Percentiles rank a stretch among this genome's conserved stretches.
These are phyloP conservation scores for Stylonectria norvegica DNA, from an alignment of 2,329 filamentous ascomycete genomes.

Conservation along the genomic window DNA sequence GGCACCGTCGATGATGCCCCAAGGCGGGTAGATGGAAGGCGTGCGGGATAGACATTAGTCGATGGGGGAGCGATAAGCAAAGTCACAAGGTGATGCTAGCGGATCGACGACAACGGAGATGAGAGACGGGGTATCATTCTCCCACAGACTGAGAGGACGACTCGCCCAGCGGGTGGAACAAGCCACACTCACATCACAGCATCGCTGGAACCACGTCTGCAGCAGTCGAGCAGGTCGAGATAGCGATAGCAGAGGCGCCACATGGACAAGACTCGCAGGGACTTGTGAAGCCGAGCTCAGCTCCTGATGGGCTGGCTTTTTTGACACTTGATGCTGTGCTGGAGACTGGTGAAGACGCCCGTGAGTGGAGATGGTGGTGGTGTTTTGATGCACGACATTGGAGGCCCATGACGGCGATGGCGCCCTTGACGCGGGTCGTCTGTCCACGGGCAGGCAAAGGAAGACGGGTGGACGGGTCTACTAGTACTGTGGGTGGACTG, in stretches of 20 bases:
- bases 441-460: no score
- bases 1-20: no score
- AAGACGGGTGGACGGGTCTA: neutral
- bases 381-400: conserved; percentile 12
- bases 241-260: neutral
- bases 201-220: conserved; percentile 1
- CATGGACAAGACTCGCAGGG: neutral
- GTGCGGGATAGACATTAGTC: neutral
- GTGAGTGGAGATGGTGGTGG: conserved; percentile 6
- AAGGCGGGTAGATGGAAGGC: conserved; percentile 3
- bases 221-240: neutral
- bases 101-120: conserved; percentile 6
- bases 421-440: no score
- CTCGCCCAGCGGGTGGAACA: neutral
- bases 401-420: no score
- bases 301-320: no score
- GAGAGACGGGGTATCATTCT: neutral
- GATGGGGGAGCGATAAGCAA: conserved; percentile 9
- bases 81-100: conserved; percentile 9
- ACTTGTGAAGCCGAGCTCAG: neutral
- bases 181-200: neutral
- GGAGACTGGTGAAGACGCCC: neutral
- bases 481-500: neutral
- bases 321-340: no score
- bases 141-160: no score